A percentile compares a stretch with the other conserved stretches of the same genome.
These are phyloP conservation scores for Porphyrellus cyaneotinctus DNA, from an alignment of 768 basidiomycete genomes.

Conservation along the genomic window DNA sequence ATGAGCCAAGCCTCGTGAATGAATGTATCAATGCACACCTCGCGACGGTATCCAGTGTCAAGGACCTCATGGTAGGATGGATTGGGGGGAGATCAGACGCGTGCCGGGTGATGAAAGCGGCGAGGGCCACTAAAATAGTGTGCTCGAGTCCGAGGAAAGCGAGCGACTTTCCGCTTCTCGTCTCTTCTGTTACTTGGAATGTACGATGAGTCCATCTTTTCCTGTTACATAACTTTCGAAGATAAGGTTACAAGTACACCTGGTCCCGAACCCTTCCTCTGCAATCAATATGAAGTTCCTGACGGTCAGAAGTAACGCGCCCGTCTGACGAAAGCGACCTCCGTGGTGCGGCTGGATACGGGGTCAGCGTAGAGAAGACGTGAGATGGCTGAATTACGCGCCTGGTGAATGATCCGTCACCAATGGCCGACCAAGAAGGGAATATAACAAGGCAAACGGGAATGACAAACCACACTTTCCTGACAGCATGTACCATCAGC, in stretches of 20 bases:
- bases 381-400: neutral
- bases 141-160: slow-evolving; percentile 14
- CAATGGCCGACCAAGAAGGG: neutral
- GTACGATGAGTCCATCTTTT: slow-evolving; percentile 6
- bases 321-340: neutral
- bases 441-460: neutral
- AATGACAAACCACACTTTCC: neutral
- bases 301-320: slow-evolving; percentile 6
- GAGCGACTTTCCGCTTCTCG: slow-evolving; percentile 19
- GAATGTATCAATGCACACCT: slow-evolving; percentile 1
- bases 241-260: slow-evolving; percentile 26
- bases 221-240: slow-evolving; percentile 24
- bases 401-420: neutral
- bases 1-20: neutral
- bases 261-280: slow-evolving; percentile 13
- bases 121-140: slow-evolving; percentile 14
- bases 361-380: neutral
- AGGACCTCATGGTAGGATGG: neutral
- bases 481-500: slow-evolving; percentile 3
- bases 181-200: slow-evolving; percentile 16
- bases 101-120: neutral
- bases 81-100: neutral
- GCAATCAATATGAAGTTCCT: slow-evolving; percentile 12
- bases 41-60: neutral
- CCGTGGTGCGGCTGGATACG: neutral